phyloP scores from a whole-genome alignment of 2,329 filamentous ascomycete species.

The Pseudogymnoascus sp. region DNA sequence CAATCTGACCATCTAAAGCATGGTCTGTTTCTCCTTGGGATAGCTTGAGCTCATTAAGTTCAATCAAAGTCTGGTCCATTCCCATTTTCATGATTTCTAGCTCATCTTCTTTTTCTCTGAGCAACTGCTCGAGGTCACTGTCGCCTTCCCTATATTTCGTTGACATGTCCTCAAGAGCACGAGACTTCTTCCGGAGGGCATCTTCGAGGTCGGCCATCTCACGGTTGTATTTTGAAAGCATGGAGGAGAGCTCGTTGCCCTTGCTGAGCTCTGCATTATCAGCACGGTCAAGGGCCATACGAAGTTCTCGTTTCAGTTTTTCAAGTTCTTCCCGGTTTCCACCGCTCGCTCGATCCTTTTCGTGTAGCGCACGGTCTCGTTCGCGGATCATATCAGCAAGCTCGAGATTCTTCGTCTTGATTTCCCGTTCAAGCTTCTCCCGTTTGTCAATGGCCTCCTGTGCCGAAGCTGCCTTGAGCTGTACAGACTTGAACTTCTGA shows the following conservation, averaged over 20 bases:
- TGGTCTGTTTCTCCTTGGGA: conserved; percentile 68
- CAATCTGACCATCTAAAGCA: conserved; percentile 82
- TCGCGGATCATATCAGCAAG: conserved; percentile 97
- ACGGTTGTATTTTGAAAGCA: conserved; percentile 92
- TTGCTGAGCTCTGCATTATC: conserved; percentile 90
- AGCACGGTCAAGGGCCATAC: conserved; percentile 81
- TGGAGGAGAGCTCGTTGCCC: conserved; percentile 86
- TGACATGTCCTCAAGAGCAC: conserved; percentile 75
- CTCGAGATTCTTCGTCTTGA: conserved; percentile 99
- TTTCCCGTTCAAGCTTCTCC: conserved; percentile 91
- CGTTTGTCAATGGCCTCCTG: conserved; percentile 93
- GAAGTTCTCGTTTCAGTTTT: conserved; percentile 86
- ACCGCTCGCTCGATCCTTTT: conserved; percentile 79
- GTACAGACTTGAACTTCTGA: conserved; percentile 92
- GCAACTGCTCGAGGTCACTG: conserved; percentile 73
- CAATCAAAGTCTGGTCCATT: conserved; percentile 91
- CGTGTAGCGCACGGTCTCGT: conserved; percentile 84
- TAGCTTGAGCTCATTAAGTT: conserved; percentile 79
- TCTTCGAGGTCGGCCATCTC: conserved; percentile 97
- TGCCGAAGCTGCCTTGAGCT: conserved; percentile 91
- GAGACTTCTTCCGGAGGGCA: conserved; percentile 77
- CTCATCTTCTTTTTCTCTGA: conserved; percentile 94
- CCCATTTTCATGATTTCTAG: conserved; percentile 96
- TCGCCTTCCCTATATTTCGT: conserved; percentile 70
- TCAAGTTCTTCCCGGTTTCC: conserved; percentile 89